Evolutionary conservation across 176 grass and related monocot genomes (phyloP), one percentile per base, ranked within the genome.

Genomic region (Coix lacrymajobi): DNA sequence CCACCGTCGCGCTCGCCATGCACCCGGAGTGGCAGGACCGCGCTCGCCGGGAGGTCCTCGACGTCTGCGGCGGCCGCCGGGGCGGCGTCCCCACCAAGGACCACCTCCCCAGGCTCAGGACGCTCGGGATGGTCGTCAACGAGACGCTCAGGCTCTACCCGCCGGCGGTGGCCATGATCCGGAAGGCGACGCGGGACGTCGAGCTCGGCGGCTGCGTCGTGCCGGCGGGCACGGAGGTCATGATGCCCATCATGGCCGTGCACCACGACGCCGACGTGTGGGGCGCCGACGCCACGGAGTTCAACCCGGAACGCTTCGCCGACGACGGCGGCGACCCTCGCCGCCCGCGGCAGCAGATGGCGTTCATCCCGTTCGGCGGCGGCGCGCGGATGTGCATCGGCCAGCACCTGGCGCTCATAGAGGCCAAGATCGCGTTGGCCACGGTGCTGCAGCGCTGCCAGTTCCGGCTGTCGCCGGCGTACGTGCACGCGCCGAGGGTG

Each of bases 61-160:
- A 38, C 64, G 93, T 99, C 22, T 95, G 91, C 62, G 96, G 91
- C 62, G 96, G 96, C n/a, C 30, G 39, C 39, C 67, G 63, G 1
- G 80, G 79, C 24, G 80, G 79, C 24, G 32, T 92, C 54, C 93
- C 93, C 41, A 75, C 89, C 19, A 92, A 87, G 52, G 91, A 99
- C 45, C 91, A 99, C 68, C 83, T 99, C 73, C 63, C 75, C 64
- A 96, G 90, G 81, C 91, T 97, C 73, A 97, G 83, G 62, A 97
- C 81, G 7, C 45, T 99, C 0, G 91, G 81, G 22, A 93, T 92
- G 91, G 88, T 99, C 69, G 72, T 99, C 37, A 96, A 95, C 79
- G 96, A 99, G 83, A 92, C 93, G 80, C 69, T 99, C 40, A 76
- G 96, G 78, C 77, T 99, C 14, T 99, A 99, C 83, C 93, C 96